Base-by-base conservation (phyloP, 108 stramenopile genomes). In the Stephanodiscus triporus region DNA sequence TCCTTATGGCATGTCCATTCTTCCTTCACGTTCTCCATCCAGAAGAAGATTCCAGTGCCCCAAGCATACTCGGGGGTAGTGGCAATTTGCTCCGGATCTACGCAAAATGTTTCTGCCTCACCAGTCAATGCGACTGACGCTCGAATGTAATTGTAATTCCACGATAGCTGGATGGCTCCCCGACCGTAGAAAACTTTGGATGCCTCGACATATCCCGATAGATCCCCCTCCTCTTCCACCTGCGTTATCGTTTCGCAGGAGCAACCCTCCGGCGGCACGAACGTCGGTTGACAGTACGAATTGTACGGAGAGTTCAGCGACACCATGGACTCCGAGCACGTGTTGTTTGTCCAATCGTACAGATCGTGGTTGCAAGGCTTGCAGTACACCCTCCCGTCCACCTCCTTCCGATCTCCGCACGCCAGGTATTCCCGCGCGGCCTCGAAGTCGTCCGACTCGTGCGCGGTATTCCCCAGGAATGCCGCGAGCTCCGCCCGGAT, bases 21-120 rank as follows among this genome's bases (percentile, higher is more conserved):
- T 62, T 81, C 80, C 55, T 81, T 81, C 40, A 70, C 49, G 37
- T 54, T 73, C 42, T 79, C 78, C 78, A 79, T 79, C 78, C 78
- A 79, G 42, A 79, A 79, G 57, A 56, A 79, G 30, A 79, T 79
- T 0, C 66, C 68, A 37, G 56, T 36, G 10, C 76, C 76, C 76
- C 76, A 76, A 30, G 76, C 76, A 76, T 76, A 76, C 43, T 59
- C 29, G 17, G 58, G 49, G 56, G 68, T 30, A 36, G 55, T 68
- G 2, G 66, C 67, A 14, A 76, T 48, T 40, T 68, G 29, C 51
- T 76, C 76, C 4, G 76, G 76, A 48, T 76, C 49, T 16, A 69
- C 34, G 53, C 76, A 76, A 64, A 76, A 76, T 3, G 76, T 76
- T n/a, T 69, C 68, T n/a, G 68, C 38, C 1, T 27, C 8, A 0